Base-by-base conservation (phyloP, 83 land plant species). In the Thuja plicata region DNA sequence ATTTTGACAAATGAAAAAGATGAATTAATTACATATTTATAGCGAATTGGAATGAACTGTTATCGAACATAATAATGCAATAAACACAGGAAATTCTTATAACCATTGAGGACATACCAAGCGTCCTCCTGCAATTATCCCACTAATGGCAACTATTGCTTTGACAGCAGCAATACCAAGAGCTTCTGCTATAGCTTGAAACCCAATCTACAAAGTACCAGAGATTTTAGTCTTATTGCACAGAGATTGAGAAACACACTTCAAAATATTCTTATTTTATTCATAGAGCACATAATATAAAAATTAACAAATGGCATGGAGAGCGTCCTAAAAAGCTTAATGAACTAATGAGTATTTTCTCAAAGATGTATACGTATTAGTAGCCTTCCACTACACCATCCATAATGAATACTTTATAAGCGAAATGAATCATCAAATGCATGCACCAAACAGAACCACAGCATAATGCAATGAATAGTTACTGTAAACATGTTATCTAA, bases 131-230 rank as follows among this genome's bases (percentile, higher is more conserved):
- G 99, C 99, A 90, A 98, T 95, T 48, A 98, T 98, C 41, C 95
- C 98, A 87, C 95, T 88, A 81, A 98, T 98, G 32, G 99, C 99
- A 88, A 97, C 95, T 38, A 95, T 87, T 48, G 97, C 99, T 90
- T 98, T 98, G 19, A 98, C 95, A 88, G 98, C 99, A 89, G 99
- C 99, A 88, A 97, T 11, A 83, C 99, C 99, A 88, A 98, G 95
- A 88, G 99, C 99, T 92, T 98, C 99, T 46, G 98, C 99, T 34
- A 98, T 98, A 34, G 99, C 99, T 92, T 96, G 96, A 91, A 98
- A 95, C 52, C 99, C 99, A 92, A 97, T 95, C 99, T 98, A 91
- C 85, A 89, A 73, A 87, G 52, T 2, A 81, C 84, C 27, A 21
- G 82, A 78, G 30, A 24, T 24, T 81, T 40, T 81, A 41, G 84